These are phyloP conservation scores for sorghum (Sorghum bicolor) DNA, from an alignment of 176 grass and related monocot species.

Conservation along the genomic window DNA sequence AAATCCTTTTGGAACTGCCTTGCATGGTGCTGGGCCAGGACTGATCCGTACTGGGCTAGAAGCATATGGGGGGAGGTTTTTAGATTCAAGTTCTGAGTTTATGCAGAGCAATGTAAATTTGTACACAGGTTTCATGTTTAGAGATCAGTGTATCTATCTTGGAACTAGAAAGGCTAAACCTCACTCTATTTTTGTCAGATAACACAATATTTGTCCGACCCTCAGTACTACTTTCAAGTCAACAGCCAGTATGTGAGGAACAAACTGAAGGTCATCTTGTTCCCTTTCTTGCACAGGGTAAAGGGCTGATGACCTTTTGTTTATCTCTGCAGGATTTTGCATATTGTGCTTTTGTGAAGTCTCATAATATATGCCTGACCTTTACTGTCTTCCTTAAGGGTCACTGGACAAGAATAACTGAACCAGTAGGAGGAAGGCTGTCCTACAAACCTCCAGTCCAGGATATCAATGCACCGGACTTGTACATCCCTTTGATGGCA, in stretches of 20 bases:
- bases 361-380: not conserved
- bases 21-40: conserved; percentile 77
- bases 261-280: conserved; percentile 77
- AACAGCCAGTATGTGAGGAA: conserved; percentile 86
- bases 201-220: conserved; percentile 62
- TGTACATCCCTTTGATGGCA: conserved; percentile 86
- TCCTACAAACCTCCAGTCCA: conserved; percentile 85
- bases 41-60: conserved; percentile 63
- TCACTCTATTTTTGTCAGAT: conserved; percentile 39
- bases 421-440: conserved; percentile 72
- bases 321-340: not conserved
- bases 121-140: not conserved
- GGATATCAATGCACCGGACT: conserved; percentile 89
- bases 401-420: conserved; percentile 86
- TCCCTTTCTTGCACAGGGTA: conserved; percentile 87
- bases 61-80: conserved; percentile 61
- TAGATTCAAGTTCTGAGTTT: conserved; percentile 82
- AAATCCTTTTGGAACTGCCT: conserved; percentile 65
- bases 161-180: not conserved
- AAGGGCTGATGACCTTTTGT: conserved; percentile 1
- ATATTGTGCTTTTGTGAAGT: not conserved
- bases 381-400: conserved; percentile 49
- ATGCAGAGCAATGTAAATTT: conserved; percentile 80
- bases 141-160: not conserved
- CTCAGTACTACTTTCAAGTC: conserved; percentile 94